phyloP scores from a whole-genome alignment of 345 rosid species.

The Citrus inodora region DNA sequence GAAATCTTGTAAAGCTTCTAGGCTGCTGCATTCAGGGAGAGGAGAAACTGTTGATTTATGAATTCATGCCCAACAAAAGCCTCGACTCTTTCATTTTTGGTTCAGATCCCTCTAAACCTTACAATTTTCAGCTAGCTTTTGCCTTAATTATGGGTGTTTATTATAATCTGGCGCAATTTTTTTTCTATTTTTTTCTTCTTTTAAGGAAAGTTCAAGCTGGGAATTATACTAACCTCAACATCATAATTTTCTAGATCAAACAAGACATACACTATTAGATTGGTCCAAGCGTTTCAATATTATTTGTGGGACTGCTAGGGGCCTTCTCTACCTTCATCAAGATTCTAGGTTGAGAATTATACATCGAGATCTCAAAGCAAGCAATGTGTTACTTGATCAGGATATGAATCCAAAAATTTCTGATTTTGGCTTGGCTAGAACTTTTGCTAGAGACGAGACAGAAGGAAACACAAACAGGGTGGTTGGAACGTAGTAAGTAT shows the following conservation, averaged over 20 bases:
- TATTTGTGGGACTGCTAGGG: slow-evolving; percentile 34
- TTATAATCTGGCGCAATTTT: too few species aligned
- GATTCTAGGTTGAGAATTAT: slow-evolving; percentile 39
- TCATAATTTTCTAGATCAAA: slow-evolving; percentile 22
- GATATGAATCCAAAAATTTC: slow-evolving; percentile 39
- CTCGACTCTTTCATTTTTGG: slow-evolving; percentile 28
- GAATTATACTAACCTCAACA: neutral
- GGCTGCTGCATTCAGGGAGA: slow-evolving; percentile 32
- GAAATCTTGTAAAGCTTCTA: slow-evolving; percentile 48
- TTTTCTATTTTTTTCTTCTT: too few species aligned
- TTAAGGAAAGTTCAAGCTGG: neutral
- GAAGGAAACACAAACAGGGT: slow-evolving; percentile 26
- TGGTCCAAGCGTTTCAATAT: slow-evolving; percentile 36
- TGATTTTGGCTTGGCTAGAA: slow-evolving; percentile 33
- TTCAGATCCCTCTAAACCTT: slow-evolving; percentile 15
- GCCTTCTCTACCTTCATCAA: slow-evolving; percentile 43
- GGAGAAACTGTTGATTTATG: slow-evolving; percentile 31
- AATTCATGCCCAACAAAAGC: slow-evolving; percentile 33
- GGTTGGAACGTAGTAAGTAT: slow-evolving; percentile 37
- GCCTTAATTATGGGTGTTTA: too few species aligned
- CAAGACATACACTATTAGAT: slow-evolving; percentile 15
- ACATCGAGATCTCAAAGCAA: slow-evolving; percentile 38
- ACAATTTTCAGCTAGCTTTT: neutral
- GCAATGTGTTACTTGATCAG: slow-evolving; percentile 35
- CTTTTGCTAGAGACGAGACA: slow-evolving; percentile 28